A percentile compares a stretch with the other conserved stretches of the same genome.
phyloP scores from a whole-genome alignment of 2,329 filamentous ascomycete species.

The Pseudogymnoascus sp. region DNA sequence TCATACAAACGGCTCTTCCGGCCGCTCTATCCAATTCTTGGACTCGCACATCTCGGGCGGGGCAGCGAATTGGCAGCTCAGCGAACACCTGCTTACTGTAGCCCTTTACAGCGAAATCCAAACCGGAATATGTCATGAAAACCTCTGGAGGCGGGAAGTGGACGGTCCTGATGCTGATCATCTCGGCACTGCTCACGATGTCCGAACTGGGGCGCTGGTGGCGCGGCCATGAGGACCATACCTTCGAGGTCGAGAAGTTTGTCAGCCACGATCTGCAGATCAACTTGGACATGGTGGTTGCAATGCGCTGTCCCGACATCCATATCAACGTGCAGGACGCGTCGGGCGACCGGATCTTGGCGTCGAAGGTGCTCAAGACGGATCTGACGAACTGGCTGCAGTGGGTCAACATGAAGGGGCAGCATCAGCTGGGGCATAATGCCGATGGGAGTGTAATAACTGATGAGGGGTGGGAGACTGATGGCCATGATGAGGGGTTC shows the following conservation, averaged over 20 bases:
- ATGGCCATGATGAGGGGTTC: constrained; percentile 58
- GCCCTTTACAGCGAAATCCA: constrained; percentile 70
- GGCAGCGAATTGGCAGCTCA: background rate
- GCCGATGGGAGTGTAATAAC: constrained; percentile 47
- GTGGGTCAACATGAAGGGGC: constrained; percentile 67
- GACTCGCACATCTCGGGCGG: background rate
- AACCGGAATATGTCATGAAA: constrained; percentile 81
- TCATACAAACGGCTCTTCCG: background rate
- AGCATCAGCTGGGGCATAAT: constrained; percentile 54
- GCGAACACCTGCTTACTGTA: background rate
- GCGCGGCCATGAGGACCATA: constrained; percentile 74
- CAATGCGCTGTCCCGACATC: constrained; percentile 81
- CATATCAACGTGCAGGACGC: constrained; percentile 97
- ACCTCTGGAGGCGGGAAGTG: constrained; percentile 87
- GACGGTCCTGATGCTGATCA: constrained; percentile 72
- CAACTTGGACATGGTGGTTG: constrained; percentile 88
- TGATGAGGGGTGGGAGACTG: constrained; percentile 50
- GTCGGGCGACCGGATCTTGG: constrained; percentile 83
- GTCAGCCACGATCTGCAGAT: constrained; percentile 83
- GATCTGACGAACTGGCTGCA: constrained; percentile 75
- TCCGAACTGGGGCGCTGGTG: constrained; percentile 79
- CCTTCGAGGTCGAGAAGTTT: constrained; percentile 89
- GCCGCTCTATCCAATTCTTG: background rate
- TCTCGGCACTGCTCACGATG: constrained; percentile 69
- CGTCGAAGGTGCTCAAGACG: constrained; percentile 63